These are phyloP conservation scores for Yarrowia divulgata DNA, from an alignment of 805 yeast species.

Conservation along the genomic window DNA sequence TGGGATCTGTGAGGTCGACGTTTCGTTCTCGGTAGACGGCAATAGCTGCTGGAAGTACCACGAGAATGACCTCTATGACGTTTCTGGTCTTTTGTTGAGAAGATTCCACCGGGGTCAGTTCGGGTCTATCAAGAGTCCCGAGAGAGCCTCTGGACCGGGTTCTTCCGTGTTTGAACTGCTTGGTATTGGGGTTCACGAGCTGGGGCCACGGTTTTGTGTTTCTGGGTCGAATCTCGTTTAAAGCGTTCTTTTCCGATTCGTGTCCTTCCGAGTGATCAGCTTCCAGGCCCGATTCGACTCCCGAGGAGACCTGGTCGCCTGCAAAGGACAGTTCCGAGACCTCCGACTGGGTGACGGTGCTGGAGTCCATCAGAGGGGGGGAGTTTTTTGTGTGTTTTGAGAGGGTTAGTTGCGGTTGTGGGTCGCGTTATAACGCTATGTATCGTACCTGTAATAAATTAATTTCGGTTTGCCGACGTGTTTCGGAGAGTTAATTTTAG, in stretches of 20 bases:
- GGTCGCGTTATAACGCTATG: slow-evolving; percentile 1
- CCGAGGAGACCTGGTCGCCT: slow-evolving; percentile 36
- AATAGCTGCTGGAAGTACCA: slow-evolving; percentile 31
- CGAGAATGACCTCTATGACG: slow-evolving; percentile 17
- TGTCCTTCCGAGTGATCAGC: slow-evolving; percentile 29
- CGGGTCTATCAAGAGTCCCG: slow-evolving; percentile 22
- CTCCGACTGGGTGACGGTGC: slow-evolving; percentile 37
- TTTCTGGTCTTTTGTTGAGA: slow-evolving; percentile 20
- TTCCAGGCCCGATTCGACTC: slow-evolving; percentile 35
- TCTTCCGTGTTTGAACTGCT: slow-evolving; percentile 20
- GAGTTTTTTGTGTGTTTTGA: background rate
- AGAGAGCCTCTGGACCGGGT: slow-evolving; percentile 12
- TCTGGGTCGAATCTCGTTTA: slow-evolving; percentile 3
- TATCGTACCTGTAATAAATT: background rate
- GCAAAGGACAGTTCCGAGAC: slow-evolving; percentile 36
- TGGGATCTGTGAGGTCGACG: slow-evolving; percentile 8
- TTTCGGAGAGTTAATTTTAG: slow-evolving; percentile 17
- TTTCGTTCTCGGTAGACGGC: slow-evolving; percentile 12
- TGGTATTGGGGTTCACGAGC: slow-evolving; percentile 8
- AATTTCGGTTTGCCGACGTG: slow-evolving; percentile 19
- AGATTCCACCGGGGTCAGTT: background rate
- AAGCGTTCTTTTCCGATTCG: slow-evolving; percentile 15
- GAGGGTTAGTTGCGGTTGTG: background rate
- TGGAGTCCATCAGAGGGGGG: slow-evolving; percentile 10
- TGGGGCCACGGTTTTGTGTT: slow-evolving; percentile 20